phyloP scores from a whole-genome alignment of 2,329 filamentous ascomycete species.

The Colletotrichum scovillei region DNA sequence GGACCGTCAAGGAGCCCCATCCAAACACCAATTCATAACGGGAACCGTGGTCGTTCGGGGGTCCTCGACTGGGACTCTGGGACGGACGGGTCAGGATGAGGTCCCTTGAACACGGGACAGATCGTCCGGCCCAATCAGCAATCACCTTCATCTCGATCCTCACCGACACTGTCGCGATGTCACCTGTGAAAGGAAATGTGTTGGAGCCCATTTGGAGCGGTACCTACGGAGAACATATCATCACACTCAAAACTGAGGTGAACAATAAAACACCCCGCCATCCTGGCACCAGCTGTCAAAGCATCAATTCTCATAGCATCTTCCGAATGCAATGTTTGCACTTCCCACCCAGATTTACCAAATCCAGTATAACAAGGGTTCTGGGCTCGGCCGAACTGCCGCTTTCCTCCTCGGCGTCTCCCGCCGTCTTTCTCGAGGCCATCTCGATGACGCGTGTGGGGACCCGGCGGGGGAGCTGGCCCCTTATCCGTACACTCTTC shows the following conservation, averaged over 20 bases:
- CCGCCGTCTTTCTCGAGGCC: constrained; percentile 17
- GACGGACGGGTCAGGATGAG: constrained; percentile 16
- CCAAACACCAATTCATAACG: background rate
- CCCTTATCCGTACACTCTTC: too few relatives aligned
- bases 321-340: background rate
- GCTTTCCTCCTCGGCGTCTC: constrained; percentile 21
- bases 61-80: constrained; percentile 1
- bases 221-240: background rate
- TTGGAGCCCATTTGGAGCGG: too few relatives aligned
- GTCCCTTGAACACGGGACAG: constrained; percentile 24
- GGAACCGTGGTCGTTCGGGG: constrained; percentile 12
- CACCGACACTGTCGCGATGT: background rate
- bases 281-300: background rate
- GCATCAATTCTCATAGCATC: background rate
- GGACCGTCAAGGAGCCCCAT: constrained; percentile 4
- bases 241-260: too few relatives aligned
- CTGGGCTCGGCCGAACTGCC: constrained; percentile 29
- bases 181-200: too few relatives aligned
- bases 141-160: too few relatives aligned
- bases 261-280: background rate
- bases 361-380: constrained; percentile 1
- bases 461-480: constrained; percentile 20
- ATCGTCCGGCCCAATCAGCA: constrained; percentile 31
- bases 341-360: background rate
- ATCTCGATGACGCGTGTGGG: constrained; percentile 33